Conservation (phyloP, 305 asterid species). For the Euphrasia arctica region DNA sequence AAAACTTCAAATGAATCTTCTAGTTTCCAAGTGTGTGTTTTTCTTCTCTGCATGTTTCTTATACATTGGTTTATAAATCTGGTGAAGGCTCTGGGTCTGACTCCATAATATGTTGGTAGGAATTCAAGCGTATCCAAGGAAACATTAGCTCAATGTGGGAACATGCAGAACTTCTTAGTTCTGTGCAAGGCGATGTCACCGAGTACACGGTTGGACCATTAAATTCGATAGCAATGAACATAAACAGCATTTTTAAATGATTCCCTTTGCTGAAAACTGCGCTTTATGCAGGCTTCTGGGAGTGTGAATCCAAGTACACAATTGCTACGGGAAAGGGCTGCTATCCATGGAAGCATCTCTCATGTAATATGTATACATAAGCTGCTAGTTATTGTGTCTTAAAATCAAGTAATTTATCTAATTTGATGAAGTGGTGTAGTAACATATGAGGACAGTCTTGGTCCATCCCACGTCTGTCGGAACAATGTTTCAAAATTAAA, state of each 20-base stretch:
- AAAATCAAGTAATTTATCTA: conserved; percentile 5
- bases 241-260: conserved; percentile 7
- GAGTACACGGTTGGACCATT: conserved; percentile 49
- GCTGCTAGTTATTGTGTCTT: conserved; percentile 16
- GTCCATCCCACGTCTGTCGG: no score
- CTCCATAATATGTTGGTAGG: conserved; percentile 41
- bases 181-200: conserved; percentile 80
- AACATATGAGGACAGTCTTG: background rate
- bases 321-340: conserved; percentile 75
- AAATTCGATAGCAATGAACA: background rate
- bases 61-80: background rate
- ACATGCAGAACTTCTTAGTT: conserved; percentile 88
- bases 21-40: background rate
- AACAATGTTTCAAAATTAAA: background rate
- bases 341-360: conserved; percentile 79
- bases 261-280: conserved; percentile 23
- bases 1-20: background rate
- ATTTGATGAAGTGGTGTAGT: background rate
- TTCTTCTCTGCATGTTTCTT: background rate
- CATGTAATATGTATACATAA: conserved; percentile 46
- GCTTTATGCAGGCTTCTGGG: conserved; percentile 66
- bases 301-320: conserved; percentile 67
- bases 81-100: conserved; percentile 15
- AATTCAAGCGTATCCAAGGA: conserved; percentile 80
- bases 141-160: conserved; percentile 80